These are phyloP conservation scores for Bacterosira constricta DNA, from an alignment of 108 stramenopile species.

Conservation along the genomic window DNA sequence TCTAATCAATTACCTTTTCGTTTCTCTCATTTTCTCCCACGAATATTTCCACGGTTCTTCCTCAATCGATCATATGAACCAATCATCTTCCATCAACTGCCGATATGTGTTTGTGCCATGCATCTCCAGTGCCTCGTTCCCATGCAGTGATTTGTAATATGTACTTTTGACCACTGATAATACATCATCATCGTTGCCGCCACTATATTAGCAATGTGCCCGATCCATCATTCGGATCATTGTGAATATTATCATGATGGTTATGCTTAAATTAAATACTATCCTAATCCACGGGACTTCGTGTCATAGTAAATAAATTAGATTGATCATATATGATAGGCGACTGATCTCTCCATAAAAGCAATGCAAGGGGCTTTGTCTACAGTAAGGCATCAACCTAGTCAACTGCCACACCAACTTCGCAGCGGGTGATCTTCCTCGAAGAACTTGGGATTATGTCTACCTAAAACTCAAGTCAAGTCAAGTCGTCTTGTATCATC, in stretches of 20 bases:
- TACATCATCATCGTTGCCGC: background rate
- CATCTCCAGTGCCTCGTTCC: slow-evolving; percentile 46
- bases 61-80: slow-evolving; percentile 77
- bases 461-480: too few species aligned
- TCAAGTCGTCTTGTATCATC: too few species aligned
- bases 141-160: slow-evolving; percentile 52
- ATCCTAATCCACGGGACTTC: too few species aligned
- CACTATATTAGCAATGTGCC: slow-evolving; percentile 60
- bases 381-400: too few species aligned
- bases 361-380: too few species aligned
- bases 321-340: too few species aligned
- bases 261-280: too few species aligned
- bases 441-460: too few species aligned
- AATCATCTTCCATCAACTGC: slow-evolving; percentile 69
- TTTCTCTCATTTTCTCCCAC: slow-evolving; percentile 4
- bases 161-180: background rate
- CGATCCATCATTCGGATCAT: slow-evolving; percentile 69
- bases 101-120: slow-evolving; percentile 80
- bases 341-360: too few species aligned
- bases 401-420: too few species aligned
- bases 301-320: too few species aligned
- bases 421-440: too few species aligned
- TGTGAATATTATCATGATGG: slow-evolving; percentile 92
- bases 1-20: background rate
- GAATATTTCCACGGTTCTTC: slow-evolving; percentile 42